These are phyloP conservation scores for Mrakia gelida DNA, from an alignment of 768 basidiomycete genomes.

Conservation along the genomic window DNA sequence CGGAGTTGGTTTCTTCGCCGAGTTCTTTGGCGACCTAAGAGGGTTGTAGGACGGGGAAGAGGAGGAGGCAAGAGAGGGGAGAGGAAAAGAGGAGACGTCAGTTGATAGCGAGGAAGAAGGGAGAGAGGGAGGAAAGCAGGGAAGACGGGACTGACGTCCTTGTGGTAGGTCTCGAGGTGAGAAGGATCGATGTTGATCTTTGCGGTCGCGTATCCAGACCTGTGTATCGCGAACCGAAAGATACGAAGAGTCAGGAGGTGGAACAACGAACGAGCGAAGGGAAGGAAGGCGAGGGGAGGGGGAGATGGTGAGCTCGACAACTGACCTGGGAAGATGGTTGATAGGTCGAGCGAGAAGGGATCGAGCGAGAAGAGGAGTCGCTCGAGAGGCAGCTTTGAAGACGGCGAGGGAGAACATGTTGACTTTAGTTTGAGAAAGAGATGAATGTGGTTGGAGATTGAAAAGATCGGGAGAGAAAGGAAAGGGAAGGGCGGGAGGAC, in stretches of 20 bases:
- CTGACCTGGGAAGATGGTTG: not conserved
- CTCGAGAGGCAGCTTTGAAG: not conserved
- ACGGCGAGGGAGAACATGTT: too few species aligned
- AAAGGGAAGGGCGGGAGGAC: not conserved
- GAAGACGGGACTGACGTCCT: too few species aligned
- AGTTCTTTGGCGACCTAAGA: not conserved
- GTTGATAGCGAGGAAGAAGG: not conserved
- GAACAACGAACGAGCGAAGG: too few species aligned
- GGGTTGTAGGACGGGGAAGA: not conserved
- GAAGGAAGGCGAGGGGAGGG: constrained; percentile 54
- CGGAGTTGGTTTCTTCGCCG: not conserved
- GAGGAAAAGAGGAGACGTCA: not conserved
- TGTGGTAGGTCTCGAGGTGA: too few species aligned
- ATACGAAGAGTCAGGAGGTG: constrained; percentile 54
- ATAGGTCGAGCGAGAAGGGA: constrained; percentile 44
- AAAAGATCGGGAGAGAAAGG: not conserved
- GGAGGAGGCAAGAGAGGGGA: not conserved
- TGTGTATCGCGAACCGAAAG: constrained; percentile 36
- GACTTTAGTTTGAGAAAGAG: too few species aligned
- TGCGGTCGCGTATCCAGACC: constrained; percentile 46
- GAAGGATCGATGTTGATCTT: constrained; percentile 52
- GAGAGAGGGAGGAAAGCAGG: too few species aligned
- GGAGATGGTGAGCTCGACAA: not conserved
- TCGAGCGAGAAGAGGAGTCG: constrained; percentile 48
- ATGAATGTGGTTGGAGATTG: not conserved